Percentiles rank a stretch among this genome's conserved stretches.
Evolutionary conservation across 1,284 basidiomycete genomes (phyloP).

Genomic region (Hemileia vastatrix): DNA sequence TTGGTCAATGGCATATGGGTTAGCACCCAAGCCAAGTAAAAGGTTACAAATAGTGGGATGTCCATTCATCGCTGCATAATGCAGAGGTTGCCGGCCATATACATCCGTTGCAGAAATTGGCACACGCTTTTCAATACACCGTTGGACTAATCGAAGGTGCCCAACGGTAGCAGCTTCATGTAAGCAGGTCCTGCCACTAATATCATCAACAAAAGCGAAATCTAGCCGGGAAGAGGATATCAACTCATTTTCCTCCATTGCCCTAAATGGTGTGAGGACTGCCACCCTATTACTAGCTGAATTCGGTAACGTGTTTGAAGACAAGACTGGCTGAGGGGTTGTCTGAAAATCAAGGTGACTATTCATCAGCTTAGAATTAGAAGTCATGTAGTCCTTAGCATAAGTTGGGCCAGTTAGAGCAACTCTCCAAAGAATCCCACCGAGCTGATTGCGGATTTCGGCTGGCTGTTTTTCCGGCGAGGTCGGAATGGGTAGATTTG

Average conservation of each 20-base stretch:
- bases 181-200: conserved; percentile 90
- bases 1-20: conserved; percentile 66
- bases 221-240: conserved; percentile 65
- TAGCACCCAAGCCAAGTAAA: conserved; percentile 61
- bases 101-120: conserved; percentile 63
- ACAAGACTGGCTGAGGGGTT: background rate
- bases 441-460: conserved; percentile 50
- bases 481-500: conserved; percentile 4
- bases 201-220: conserved; percentile 86
- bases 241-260: conserved; percentile 17
- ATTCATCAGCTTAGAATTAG: too few species aligned
- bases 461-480: conserved; percentile 10
- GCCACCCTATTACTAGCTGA: background rate
- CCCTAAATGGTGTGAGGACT: conserved; percentile 11
- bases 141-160: conserved; percentile 62
- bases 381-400: too few species aligned
- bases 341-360: too few species aligned
- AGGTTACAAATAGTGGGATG: conserved; percentile 65
- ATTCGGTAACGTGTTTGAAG: background rate
- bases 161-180: conserved; percentile 88
- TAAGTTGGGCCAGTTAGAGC: conserved; percentile 66
- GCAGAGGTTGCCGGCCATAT: conserved; percentile 85
- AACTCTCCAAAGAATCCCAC: conserved; percentile 82
- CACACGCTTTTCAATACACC: conserved; percentile 69
- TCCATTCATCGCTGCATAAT: conserved; percentile 93